phyloP scores from a whole-genome alignment of 495 filamentous ascomycete species.

The Tuber melanosporum region DNA sequence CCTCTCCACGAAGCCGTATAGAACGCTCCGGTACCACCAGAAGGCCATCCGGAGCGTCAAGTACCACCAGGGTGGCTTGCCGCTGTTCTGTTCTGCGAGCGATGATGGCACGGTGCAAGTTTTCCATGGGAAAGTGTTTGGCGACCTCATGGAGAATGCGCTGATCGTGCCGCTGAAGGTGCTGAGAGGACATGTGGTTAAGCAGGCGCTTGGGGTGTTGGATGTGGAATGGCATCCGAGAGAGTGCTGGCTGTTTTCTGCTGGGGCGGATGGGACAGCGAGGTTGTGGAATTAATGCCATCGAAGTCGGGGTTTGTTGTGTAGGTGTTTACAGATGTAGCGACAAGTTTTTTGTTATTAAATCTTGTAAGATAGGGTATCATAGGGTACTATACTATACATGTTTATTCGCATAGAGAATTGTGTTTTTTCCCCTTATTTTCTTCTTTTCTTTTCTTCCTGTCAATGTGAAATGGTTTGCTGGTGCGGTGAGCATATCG shows the following conservation, averaged over 20 bases:
- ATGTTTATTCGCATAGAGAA: neutral
- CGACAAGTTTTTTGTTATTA: neutral
- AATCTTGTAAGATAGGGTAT: neutral
- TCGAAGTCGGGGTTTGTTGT: neutral
- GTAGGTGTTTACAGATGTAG: no score
- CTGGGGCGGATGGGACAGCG: conserved; percentile 86
- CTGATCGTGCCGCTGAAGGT: conserved; percentile 94
- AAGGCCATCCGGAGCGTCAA: conserved; percentile 82
- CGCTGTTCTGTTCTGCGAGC: conserved; percentile 84
- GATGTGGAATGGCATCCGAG: conserved; percentile 91
- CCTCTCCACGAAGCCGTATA: conserved; percentile 81
- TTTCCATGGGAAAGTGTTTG: conserved; percentile 92
- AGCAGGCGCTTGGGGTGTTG: conserved; percentile 74
- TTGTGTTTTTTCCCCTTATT: neutral
- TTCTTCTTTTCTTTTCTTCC: no score
- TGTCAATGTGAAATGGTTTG: neutral
- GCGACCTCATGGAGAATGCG: conserved; percentile 89
- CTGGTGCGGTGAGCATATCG: neutral
- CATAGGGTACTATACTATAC: neutral
- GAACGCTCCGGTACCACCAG: conserved; percentile 86
- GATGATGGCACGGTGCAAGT: conserved; percentile 93
- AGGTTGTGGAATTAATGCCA: conserved; percentile 56
- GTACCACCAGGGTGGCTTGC: conserved; percentile 76
- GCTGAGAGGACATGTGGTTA: conserved; percentile 78
- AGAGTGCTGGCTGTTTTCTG: conserved; percentile 88